Base-by-base conservation (phyloP, 2,329 filamentous ascomycete genomes). In the Lithohypha guttulata region DNA sequence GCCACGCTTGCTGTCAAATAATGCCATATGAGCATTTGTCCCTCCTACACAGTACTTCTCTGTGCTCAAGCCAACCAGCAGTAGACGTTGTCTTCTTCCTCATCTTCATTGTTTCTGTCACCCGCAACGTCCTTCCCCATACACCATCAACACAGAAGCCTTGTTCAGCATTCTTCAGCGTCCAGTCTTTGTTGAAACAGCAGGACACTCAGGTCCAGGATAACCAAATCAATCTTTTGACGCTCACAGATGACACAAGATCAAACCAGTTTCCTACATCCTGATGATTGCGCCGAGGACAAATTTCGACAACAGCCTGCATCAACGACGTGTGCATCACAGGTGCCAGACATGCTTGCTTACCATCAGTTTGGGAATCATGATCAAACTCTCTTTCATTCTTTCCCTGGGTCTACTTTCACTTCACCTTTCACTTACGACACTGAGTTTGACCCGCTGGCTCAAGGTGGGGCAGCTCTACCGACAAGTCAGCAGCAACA, bases 1-100 rank as follows among this genome's bases (percentile, higher is more conserved):
- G 21, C 39, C 14, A 35, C 20, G 30, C 23, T 41, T 41, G 32
- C 31, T 34, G 19, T 35, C 21, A 27, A 41, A 41, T 34, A 34
- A 41, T 41, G 31, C 23, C 13, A 28, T 36, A 35, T 29, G 21
- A 17, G 29, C 32, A 29, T 29, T 30, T 41, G 25, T 30, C 14
- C 18, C 21, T 31, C 13, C 26, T 34, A 23, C 36, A 10, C 14
- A 29, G 13, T 36, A 14, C 32, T 15, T 22, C 21, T 20, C 9
- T 20, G 14, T 18, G 22, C 11, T 6, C 22, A 25, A 23, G 8
- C 29, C 10, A 20, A 29, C 29, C 7, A 33, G 11, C 18, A n/a
- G 15, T 15, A 13, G 27, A 20, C 19, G 13, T 17, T 8, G 17
- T 13, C 18, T 14, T 23, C 27, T 34, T 34, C 17, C 14, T 34